Conservation (phyloP, 352 stramenopile genomes). For the Pythium sp. region DNA sequence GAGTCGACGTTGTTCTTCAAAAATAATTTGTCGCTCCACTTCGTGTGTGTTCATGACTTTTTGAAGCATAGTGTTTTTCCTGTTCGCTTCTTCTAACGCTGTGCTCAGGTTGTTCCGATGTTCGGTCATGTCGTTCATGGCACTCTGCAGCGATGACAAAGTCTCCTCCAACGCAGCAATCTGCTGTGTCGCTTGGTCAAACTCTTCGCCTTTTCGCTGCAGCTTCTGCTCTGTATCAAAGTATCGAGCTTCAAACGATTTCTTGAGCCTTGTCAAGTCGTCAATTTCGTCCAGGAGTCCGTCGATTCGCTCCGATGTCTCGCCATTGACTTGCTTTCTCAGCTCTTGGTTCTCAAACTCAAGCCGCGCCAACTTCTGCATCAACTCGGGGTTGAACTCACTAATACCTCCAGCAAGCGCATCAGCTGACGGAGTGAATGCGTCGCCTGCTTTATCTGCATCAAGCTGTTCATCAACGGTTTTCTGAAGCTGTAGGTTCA, state of each 20-base stretch:
- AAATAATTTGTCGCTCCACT: background rate
- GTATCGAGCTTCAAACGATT: conserved; percentile 68
- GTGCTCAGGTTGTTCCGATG: background rate
- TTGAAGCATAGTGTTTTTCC: background rate
- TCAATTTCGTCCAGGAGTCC: conserved; percentile 53
- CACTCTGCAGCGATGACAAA: background rate
- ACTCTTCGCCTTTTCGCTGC: conserved; percentile 8
- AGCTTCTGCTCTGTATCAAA: conserved; percentile 43
- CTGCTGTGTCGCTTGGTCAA: conserved; percentile 7
- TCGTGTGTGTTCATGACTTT: conserved; percentile 3
- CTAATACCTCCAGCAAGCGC: conserved; percentile 34
- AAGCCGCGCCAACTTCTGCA: conserved; percentile 56
- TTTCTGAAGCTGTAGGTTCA: conserved; percentile 59
- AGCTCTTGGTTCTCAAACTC: conserved; percentile 59
- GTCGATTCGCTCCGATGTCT: conserved; percentile 56
- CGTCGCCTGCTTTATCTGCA: background rate
- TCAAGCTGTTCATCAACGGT: conserved; percentile 26
- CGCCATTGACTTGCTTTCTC: conserved; percentile 44
- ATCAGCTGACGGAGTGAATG: background rate
- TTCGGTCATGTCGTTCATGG: background rate
- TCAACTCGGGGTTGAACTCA: conserved; percentile 68
- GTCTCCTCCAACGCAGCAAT: background rate
- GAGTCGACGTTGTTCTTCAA: background rate
- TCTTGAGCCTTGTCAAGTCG: conserved; percentile 57
- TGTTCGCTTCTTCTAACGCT: background rate